Evolutionary conservation across 177 flowering plant species (phyloP), one percentile per base, ranked within the genome.

Genomic region (Vitis hybrid): DNA sequence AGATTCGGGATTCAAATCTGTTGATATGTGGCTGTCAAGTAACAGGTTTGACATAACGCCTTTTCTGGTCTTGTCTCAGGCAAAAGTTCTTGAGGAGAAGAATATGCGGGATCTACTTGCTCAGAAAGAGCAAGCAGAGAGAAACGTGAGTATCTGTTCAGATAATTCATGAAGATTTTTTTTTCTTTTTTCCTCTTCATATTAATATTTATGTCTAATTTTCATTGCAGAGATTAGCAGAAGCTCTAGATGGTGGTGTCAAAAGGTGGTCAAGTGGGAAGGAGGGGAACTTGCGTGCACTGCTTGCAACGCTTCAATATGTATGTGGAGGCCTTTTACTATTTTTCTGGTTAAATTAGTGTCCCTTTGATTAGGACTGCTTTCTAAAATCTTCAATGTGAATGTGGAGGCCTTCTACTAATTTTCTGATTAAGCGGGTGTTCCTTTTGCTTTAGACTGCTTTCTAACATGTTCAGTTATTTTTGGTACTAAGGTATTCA

Each of bases 1-100:
- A 15, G 32, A 26, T 59, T 66, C 1, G 49, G 15, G 9, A 14
- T 18, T 2, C 50, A 32, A 56, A 23, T 66, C 30, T 66, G 56
- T 56, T 58, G 32, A 11, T 17, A 63, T 66, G 12, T 57, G 19
- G 58, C 30, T 62, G 19, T 26, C 1, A 54, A 13, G 55, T 64
- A 26, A 26, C 30, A 26, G 30, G 30, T 26, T 26, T 26, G 30
- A 26, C 30, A 26, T 26, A 26, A 26, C 30, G 0, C 5, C 45
- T 59, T 66, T 69, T 67, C 51, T 73, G 26, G 61, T 63, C 32
- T 52, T 39, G 62, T 79, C 79, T 39, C 89, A 93, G 97, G 97
- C 93, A 67, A 93, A 94, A 75, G 97, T 97, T 67, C 97, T 94
- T 65, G 97, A 84, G 57, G 98, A 94, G 84, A 93, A 92, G 90